These are phyloP conservation scores for Boletales sp. DNA, from an alignment of 768 basidiomycete genomes.

Conservation along the genomic window DNA sequence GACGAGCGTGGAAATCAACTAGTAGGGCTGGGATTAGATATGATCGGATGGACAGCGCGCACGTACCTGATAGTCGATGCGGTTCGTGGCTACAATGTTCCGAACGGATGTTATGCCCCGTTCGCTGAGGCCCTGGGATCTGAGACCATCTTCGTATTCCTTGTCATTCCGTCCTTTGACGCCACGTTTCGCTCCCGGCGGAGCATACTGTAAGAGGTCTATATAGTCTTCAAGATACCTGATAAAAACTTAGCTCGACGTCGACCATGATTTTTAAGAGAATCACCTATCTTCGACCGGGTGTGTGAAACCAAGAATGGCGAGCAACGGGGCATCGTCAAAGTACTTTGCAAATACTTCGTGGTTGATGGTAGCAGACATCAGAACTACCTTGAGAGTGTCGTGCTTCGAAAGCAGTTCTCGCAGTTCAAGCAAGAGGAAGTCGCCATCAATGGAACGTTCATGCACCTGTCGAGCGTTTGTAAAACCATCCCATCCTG, in stretches of 20 bases:
- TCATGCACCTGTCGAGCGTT: conserved; percentile 68
- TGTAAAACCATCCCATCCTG: not conserved
- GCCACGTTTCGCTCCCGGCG: conserved; percentile 37
- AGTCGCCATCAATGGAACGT: conserved; percentile 86
- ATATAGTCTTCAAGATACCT: conserved; percentile 86
- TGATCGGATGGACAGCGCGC: not conserved
- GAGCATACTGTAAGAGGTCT: conserved; percentile 51
- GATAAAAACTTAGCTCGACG: conserved; percentile 3
- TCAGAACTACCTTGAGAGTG: conserved; percentile 76
- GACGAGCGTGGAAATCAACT: conserved; percentile 69
- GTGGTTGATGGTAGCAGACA: conserved; percentile 96
- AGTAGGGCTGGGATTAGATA: not conserved
- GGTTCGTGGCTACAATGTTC: conserved; percentile 54
- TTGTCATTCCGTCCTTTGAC: conserved; percentile 30
- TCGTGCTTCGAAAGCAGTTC: conserved; percentile 64
- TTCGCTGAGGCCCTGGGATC: conserved; percentile 52
- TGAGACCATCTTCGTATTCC: conserved; percentile 45
- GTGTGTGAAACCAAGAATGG: conserved; percentile 79
- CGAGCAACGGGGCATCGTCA: conserved; percentile 70
- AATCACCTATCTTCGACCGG: conserved; percentile 73
- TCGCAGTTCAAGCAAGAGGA: conserved; percentile 79
- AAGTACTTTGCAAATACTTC: conserved; percentile 84
- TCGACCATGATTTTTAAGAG: not conserved
- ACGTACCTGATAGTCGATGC: conserved; percentile 69
- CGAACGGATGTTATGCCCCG: conserved; percentile 52